Evolutionary conservation across 495 filamentous ascomycete genomes (phyloP), one percentile per base, ranked within the genome.

Genomic region (Trichocladium uniseriatum): DNA sequence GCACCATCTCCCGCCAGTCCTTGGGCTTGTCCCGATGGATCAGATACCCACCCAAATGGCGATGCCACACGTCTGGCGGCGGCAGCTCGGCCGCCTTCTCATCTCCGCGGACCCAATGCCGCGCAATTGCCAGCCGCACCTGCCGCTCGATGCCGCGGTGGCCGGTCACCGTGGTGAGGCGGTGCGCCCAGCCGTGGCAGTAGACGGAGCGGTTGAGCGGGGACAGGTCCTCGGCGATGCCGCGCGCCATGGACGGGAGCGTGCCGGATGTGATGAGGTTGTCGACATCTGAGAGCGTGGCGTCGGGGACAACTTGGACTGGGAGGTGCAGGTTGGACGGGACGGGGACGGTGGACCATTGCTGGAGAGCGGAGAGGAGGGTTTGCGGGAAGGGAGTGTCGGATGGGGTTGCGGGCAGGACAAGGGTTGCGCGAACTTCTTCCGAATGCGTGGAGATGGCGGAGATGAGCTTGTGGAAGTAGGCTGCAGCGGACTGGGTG

Each of bases 391-490:
- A 5, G 3, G 24, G 13, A 6, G 24, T 31, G 16, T 27, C 27
- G 18, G 28, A 45, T 9, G 44, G 28, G n/a, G 14, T 11, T 8
- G 55, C 34, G 5, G 59, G 57, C 13, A 72, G 52, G 14, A 73
- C 57, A 1, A 67, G 20, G 8, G 45, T 16, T 6, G 64, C 65
- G 18, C 70, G 56, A 4, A 21, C 38, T 15, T 70, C 67, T 45
- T 73, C 70, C 1, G 62, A 69, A 29, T 55, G 46, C 0, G 62
- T 69, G 0, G 65, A 62, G 5, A 73, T 65, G 20, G 67, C 59
- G 24, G 41, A 56, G 31, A 73, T 63, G 32, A 73, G 56, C 27
- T 62, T 54, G 36, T 62, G 62, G 41, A 73, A 70, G 34, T 70
- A 66, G 11, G 53, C 44, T 14, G 64, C 63, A 2, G 67, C 70